A percentile compares a stretch with the other conserved stretches of the same genome.
These are phyloP conservation scores for Dothistroma septosporum DNA, from an alignment of 2,329 filamentous ascomycete species.

Conservation along the genomic window DNA sequence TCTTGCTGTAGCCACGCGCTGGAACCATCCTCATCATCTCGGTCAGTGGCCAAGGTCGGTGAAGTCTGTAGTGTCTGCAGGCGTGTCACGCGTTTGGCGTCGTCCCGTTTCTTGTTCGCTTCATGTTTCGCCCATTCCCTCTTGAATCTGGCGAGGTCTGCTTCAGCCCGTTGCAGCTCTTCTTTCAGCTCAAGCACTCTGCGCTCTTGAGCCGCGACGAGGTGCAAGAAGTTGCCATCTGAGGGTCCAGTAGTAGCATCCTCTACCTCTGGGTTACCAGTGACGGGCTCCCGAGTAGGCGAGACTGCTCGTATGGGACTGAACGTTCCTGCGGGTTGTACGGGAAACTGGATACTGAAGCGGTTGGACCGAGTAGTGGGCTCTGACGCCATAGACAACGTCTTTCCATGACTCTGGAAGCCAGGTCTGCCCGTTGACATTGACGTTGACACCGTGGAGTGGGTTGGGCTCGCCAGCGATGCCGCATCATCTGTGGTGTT, in stretches of 20 bases:
- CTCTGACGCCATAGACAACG: constrained; percentile 27
- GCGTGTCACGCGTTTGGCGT: constrained; percentile 58
- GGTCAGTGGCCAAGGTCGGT: constrained; percentile 29
- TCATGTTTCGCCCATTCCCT: constrained; percentile 78
- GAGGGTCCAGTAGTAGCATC: constrained; percentile 31
- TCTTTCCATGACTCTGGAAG: constrained; percentile 30
- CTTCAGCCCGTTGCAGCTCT: constrained; percentile 78
- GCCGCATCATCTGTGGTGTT: constrained; percentile 6
- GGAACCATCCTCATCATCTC: constrained; percentile 43
- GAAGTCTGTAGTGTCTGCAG: constrained; percentile 51
- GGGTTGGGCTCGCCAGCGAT: constrained; percentile 19
- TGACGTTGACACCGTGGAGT: constrained; percentile 11
- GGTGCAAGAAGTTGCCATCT: constrained; percentile 65
- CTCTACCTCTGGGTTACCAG: constrained; percentile 20
- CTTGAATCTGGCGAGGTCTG: constrained; percentile 71
- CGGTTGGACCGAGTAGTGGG: constrained; percentile 37
- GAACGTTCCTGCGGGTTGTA: constrained; percentile 36
- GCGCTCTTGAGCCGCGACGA: constrained; percentile 87
- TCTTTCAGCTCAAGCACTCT: constrained; percentile 86
- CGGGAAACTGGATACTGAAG: constrained; percentile 48
- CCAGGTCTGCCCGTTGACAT: constrained; percentile 18
- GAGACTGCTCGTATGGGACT: constrained; percentile 35
- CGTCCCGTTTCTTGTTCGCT: constrained; percentile 67
- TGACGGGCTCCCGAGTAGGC: constrained; percentile 26
- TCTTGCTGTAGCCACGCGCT: constrained; percentile 52